Conservation (phyloP, 139 green algal species). For the Volvox africanus region DNA sequence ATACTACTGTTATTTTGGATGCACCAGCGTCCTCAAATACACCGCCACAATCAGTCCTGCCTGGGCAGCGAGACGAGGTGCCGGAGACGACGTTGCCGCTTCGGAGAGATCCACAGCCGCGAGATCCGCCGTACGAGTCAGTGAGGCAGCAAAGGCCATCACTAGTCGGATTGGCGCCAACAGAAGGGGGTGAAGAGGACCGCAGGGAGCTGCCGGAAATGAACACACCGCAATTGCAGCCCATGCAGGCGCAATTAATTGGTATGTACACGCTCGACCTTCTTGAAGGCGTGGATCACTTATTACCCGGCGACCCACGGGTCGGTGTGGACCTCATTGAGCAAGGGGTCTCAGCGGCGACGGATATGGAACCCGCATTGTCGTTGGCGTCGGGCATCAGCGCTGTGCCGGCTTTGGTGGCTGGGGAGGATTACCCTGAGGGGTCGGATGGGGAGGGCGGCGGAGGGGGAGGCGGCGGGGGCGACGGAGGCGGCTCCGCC, state of each 20-base stretch:
- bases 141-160: no score
- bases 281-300: neutral
- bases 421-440: neutral
- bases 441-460: no score
- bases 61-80: no score
- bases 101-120: no score
- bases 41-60: no score
- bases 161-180: no score
- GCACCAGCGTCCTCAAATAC: no score
- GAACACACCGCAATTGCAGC: neutral
- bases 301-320: neutral
- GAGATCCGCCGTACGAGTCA: no score
- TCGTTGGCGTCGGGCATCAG: constrained; percentile 32
- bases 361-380: constrained; percentile 15
- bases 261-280: neutral
- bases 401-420: neutral
- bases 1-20: no score
- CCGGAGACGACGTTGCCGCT: no score
- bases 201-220: neutral
- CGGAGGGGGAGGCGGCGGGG: neutral
- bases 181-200: neutral
- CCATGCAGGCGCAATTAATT: neutral
- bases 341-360: neutral
- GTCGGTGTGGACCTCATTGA: neutral
- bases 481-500: neutral